Evolutionary conservation across 148 eudicot species (phyloP), one percentile per base, ranked within the genome.

Genomic region (Rhododendron vialii): DNA sequence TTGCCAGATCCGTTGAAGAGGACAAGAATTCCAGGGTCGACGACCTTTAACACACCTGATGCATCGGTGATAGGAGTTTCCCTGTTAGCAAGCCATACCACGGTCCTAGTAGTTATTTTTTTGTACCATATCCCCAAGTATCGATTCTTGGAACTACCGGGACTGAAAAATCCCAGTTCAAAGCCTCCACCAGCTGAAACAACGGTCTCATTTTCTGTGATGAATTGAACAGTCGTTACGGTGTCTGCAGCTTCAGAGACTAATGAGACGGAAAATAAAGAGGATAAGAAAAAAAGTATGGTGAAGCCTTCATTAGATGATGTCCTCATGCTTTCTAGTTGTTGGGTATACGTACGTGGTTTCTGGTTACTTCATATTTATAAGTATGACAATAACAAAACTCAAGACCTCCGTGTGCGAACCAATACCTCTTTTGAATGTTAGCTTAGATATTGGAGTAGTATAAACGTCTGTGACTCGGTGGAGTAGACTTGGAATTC

Each of bases 31-130:
- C 87, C 86, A 1, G 14, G 76, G 67, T 69, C 26, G 1, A 14
- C 51, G 41, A 88, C 4, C 67, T 83, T 85, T 36, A 86, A 12
- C 1, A 77, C 41, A 12, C 90, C 90, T 2, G 79, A 88, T 8
- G 82, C 26, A 22, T 86, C 76, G 6, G 14, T 26, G 0, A 88
- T 26, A 3, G 89, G 87, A 1, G 6, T 82, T 14, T 88, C 51
- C 57, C 90, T 83, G 15, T 80, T 88, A 35, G 90, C 88, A 86
- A 88, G 69, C 90, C 90, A 88, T 35, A 88, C 89, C 17, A 51
- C 74, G 17, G 82, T 85, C n/a, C 30, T 5, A 43, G 28, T 33
- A 17, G 82, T 4, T 65, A 83, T n/a, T 9, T 77, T 88, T 12
- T 82, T 85, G 86, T 82, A 86, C 88, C 86, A 83, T 38, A 86